A percentile compares a stretch with the other conserved stretches of the same genome.
phyloP scores from a whole-genome alignment of 148 eudicot genomes.

The Silene conica region DNA sequence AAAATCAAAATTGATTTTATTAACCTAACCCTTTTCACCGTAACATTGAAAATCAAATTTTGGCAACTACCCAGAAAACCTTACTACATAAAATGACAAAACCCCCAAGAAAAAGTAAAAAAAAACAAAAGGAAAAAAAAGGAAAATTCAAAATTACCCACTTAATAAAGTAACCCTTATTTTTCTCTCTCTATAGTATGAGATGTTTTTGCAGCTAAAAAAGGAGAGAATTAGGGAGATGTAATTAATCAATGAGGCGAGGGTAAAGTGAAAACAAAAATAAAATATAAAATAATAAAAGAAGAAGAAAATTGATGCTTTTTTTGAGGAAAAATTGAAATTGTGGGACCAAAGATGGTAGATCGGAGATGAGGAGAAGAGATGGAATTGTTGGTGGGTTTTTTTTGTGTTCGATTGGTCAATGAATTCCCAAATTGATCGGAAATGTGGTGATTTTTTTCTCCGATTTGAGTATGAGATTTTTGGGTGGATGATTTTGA shows the following conservation, averaged over 20 bases:
- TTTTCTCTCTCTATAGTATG: conserved; percentile 14
- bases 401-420: conserved; percentile 24
- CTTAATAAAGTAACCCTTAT: conserved; percentile 7
- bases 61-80: conserved; percentile 20
- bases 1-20: not conserved
- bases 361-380: conserved; percentile 32
- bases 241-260: conserved; percentile 15
- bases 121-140: not conserved
- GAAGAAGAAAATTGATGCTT: not conserved
- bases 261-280: not conserved
- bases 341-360: conserved; percentile 28
- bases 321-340: conserved; percentile 21
- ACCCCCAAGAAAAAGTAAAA: conserved; percentile 10
- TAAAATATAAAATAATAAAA: not conserved
- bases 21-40: not conserved
- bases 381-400: conserved; percentile 18
- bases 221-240: conserved; percentile 5
- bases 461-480: not conserved
- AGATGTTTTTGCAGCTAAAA: conserved; percentile 1
- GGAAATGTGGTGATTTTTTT: conserved; percentile 29
- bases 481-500: not conserved
- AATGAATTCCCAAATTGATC: conserved; percentile 27
- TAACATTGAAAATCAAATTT: conserved; percentile 10
- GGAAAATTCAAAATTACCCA: conserved; percentile 14
- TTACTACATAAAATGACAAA: conserved; percentile 20